Conservation (phyloP, 2,329 filamentous ascomycete genomes). For the Talaromyces sp. region DNA sequence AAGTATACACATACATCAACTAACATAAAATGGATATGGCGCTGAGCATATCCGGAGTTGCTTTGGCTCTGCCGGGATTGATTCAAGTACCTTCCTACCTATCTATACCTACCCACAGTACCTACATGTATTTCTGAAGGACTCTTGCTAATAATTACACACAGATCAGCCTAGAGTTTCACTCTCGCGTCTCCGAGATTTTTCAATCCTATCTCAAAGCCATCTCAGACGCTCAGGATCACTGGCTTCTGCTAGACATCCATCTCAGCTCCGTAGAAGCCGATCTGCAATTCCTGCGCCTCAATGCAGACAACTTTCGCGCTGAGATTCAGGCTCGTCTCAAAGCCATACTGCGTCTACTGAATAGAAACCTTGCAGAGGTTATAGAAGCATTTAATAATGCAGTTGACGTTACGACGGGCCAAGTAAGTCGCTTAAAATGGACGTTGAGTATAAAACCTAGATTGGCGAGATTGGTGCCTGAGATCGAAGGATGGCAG, state of each 20-base stretch:
- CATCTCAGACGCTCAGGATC: background rate
- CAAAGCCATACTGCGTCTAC: background rate
- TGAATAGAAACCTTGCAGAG: background rate
- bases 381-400: background rate
- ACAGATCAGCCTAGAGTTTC: background rate
- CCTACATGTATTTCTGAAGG: background rate
- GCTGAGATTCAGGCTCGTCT: background rate
- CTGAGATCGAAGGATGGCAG: background rate
- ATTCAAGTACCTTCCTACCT: background rate
- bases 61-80: background rate
- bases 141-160: background rate
- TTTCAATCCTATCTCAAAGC: background rate
- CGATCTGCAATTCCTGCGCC: background rate
- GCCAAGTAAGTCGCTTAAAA: background rate
- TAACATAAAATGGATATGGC: background rate
- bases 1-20: background rate
- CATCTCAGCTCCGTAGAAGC: background rate
- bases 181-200: background rate
- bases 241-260: constrained; percentile 2
- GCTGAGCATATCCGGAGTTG: background rate
- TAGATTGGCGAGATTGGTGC: background rate
- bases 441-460: background rate
- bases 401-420: background rate
- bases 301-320: background rate
- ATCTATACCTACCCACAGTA: too few species aligned